Conservation (phyloP, 495 filamentous ascomycete species). For the Ascobolus immersus region DNA sequence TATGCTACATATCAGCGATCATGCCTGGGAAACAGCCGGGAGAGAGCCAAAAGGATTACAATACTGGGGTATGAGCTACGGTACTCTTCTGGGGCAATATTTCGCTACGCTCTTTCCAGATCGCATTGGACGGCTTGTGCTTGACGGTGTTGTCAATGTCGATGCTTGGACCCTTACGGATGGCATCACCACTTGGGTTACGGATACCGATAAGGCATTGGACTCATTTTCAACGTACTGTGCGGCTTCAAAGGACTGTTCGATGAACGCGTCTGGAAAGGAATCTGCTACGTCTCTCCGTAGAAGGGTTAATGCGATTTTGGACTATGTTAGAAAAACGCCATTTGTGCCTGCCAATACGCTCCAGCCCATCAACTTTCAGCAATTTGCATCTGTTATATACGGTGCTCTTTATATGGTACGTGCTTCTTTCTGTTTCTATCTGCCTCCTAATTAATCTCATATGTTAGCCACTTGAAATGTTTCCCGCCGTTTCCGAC, state of each 20-base stretch:
- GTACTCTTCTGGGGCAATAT: slow-evolving; percentile 27
- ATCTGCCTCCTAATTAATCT: too few species aligned
- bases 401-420: too few species aligned
- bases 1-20: slow-evolving; percentile 11
- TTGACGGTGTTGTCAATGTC: slow-evolving; percentile 25
- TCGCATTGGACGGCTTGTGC: slow-evolving; percentile 23
- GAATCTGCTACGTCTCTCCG: too few species aligned
- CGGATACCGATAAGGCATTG: slow-evolving; percentile 29
- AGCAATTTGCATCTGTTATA: slow-evolving; percentile 24
- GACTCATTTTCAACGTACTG: slow-evolving; percentile 29
- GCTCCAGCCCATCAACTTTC: slow-evolving; percentile 22
- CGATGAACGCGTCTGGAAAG: slow-evolving; percentile 19
- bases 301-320: neutral
- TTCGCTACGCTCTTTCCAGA: slow-evolving; percentile 27
- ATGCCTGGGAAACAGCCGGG: slow-evolving; percentile 14
- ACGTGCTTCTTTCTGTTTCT: too few species aligned
- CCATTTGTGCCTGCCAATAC: slow-evolving; percentile 18
- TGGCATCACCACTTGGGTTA: too few species aligned
- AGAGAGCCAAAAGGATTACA: slow-evolving; percentile 18
- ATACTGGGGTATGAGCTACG: slow-evolving; percentile 32
- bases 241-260: too few species aligned
- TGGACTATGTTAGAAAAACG: too few species aligned
- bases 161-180: slow-evolving; percentile 24
- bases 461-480: too few species aligned
- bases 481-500: too few species aligned